phyloP scores from a whole-genome alignment of 2,329 filamentous ascomycete genomes.

The Hymenoscyphus albidus region DNA sequence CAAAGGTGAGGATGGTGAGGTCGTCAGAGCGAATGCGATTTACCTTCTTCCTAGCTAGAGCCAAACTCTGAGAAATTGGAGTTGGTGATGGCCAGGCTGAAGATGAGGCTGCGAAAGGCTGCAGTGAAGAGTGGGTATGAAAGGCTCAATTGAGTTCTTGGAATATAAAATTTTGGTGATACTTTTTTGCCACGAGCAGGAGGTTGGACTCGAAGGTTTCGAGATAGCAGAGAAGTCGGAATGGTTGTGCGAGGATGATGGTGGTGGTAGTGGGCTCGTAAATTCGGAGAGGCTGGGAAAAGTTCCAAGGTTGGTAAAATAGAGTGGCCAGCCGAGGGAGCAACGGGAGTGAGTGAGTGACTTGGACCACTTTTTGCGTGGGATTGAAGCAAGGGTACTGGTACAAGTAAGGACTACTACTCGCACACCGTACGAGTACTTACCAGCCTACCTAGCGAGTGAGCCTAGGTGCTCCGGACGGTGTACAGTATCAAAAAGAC shows the following conservation, averaged over 20 bases:
- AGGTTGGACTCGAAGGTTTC: slow-evolving; percentile 11
- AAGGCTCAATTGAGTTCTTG: slow-evolving; percentile 14
- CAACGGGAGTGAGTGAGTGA: too few relatives aligned
- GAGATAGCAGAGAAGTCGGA: slow-evolving; percentile 7
- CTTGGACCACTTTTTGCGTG: background rate
- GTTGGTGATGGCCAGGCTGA: slow-evolving; percentile 13
- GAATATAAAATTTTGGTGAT: slow-evolving; percentile 8
- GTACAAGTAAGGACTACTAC: too few relatives aligned
- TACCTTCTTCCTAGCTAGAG: slow-evolving; percentile 18
- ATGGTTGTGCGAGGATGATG: slow-evolving; percentile 4
- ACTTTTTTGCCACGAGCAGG: background rate
- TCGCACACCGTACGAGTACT: too few relatives aligned
- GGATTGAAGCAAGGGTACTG: background rate
- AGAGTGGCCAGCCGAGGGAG: slow-evolving; percentile 8
- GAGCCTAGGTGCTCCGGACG: too few relatives aligned
- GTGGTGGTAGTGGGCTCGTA: background rate
- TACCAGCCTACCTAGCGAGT: too few relatives aligned
- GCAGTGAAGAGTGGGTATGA: slow-evolving; percentile 9
- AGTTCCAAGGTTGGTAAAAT: slow-evolving; percentile 5
- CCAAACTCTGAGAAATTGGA: slow-evolving; percentile 8
- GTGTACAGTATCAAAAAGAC: background rate
- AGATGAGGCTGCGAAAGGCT: slow-evolving; percentile 2
- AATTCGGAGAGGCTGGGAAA: slow-evolving; percentile 9
- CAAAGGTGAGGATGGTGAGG: slow-evolving; percentile 18
- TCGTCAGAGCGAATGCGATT: slow-evolving; percentile 31